Conservation (phyloP, 2,329 filamentous ascomycete genomes). For the Ophiostoma ulmi region DNA sequence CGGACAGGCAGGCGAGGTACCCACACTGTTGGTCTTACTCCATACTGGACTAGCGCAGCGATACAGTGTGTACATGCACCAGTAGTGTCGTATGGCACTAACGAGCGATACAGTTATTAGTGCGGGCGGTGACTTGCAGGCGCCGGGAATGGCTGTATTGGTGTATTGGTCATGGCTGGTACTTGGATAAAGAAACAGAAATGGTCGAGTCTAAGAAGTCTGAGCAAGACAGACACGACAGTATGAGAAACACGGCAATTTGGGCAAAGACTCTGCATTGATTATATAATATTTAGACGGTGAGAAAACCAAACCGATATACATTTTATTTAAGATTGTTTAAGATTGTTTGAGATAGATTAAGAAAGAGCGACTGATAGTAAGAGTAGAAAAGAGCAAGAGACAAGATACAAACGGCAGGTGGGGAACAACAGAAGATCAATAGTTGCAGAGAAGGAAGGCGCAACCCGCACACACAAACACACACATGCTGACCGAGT, state of each 20-base stretch:
- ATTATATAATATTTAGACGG: background rate
- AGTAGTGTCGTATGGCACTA: constrained; percentile 12
- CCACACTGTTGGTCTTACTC: background rate
- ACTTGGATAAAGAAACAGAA: background rate
- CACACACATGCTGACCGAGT: constrained; percentile 11
- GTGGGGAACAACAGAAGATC: constrained; percentile 1
- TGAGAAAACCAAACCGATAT: too few species aligned
- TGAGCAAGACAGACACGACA: background rate
- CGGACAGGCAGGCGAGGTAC: background rate
- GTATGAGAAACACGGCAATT: background rate
- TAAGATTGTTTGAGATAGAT: background rate
- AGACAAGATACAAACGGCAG: background rate
- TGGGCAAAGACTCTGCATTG: background rate
- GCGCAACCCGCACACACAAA: constrained; percentile 10
- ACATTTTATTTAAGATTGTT: too few species aligned
- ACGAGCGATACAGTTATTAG: background rate
- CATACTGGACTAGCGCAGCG: constrained; percentile 1
- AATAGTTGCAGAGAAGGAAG: background rate
- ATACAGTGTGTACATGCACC: constrained; percentile 4
- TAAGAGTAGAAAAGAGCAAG: background rate
- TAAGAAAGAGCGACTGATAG: constrained; percentile 7
- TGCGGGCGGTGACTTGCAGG: constrained; percentile 12
- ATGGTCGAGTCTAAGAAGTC: background rate
- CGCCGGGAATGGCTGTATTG: background rate
- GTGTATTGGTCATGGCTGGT: background rate